Evolutionary conservation across 108 stramenopile species (phyloP), one percentile per base, ranked within the genome.

Genomic region (Cyclotella choctawhatcheeana): DNA sequence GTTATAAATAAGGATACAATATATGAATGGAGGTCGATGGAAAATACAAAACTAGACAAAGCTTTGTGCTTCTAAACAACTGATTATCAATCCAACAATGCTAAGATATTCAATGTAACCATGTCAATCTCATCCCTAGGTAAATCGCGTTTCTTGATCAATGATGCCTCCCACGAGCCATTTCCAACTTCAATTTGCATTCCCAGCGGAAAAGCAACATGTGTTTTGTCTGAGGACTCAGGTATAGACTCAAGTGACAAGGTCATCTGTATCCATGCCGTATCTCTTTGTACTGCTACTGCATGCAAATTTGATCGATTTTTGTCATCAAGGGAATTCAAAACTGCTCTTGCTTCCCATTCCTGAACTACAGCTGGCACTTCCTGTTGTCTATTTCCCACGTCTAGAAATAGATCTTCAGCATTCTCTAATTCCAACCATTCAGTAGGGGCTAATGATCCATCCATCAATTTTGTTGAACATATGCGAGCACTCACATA

Each of bases 101-200:
- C 71, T 14, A 66, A 50, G 22, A 81, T 31, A 44, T 77, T 35
- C 21, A 81, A 47, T 5, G 63, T 56, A 37, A 72, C 76, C 40
- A 77, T 45, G 66, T 81, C 81, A 18, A 64, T 51, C 16, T 68
- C 54, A 29, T 50, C 56, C 30, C 44, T 44, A 10, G 75, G 71
- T 17, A 81, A 33, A 51, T 72, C 76, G 26, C 48, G 70, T 21
- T 67, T 66, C 56, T 81, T 76, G 58, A 93, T 85, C 2, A 91
- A 71, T 0, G 92, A 89, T 33, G 88, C 86, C 58, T 93, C 92
- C 92, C 92, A 93, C 24, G 89, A 91, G 33, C 87, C 88, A 64
- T 89, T 84, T 18, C 89, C 88, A 20, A 90, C 84, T 84, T 91
- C 87, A 65, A 93, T 81, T 48, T 91, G 77, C 64, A 93, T 53